These are phyloP conservation scores for Sporothrix dimorphospora DNA, from an alignment of 2,329 filamentous ascomycete species.

Conservation along the genomic window DNA sequence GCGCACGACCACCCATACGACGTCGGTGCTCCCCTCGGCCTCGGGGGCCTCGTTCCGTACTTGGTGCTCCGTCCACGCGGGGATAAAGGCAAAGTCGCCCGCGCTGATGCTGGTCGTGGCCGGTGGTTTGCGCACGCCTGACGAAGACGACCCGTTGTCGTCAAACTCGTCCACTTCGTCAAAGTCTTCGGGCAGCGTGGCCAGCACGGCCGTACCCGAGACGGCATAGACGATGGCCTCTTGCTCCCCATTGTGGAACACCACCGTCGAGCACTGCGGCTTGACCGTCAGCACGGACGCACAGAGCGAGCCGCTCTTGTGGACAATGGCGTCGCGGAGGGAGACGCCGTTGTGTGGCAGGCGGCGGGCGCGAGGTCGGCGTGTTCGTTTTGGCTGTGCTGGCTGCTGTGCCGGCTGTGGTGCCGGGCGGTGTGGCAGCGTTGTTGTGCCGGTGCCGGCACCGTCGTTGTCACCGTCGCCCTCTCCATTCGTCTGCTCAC, in stretches of 20 bases:
- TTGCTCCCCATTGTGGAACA: constrained; percentile 73
- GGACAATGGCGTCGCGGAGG: constrained; percentile 58
- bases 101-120: constrained; percentile 61
- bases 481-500: neutral
- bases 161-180: constrained; percentile 50
- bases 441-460: too few relatives aligned
- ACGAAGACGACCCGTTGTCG: constrained; percentile 46
- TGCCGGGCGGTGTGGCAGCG: neutral
- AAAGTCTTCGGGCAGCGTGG: constrained; percentile 55
- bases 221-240: constrained; percentile 71
- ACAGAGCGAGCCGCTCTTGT: constrained; percentile 67
- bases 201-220: constrained; percentile 62
- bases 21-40: constrained; percentile 46
- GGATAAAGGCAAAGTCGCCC: constrained; percentile 72
- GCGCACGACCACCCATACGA: constrained; percentile 68
- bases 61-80: constrained; percentile 72
- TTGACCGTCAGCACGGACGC: constrained; percentile 69
- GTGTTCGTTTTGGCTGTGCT: neutral
- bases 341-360: constrained; percentile 29
- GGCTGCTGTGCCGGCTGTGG: neutral
- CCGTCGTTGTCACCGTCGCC: neutral
- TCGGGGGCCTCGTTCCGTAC: constrained; percentile 65
- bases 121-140: constrained; percentile 43
- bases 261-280: constrained; percentile 61
- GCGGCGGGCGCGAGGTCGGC: neutral